Evolutionary conservation across 176 grass and related monocot species (phyloP).

Genomic region (Zoysia japonica): DNA sequence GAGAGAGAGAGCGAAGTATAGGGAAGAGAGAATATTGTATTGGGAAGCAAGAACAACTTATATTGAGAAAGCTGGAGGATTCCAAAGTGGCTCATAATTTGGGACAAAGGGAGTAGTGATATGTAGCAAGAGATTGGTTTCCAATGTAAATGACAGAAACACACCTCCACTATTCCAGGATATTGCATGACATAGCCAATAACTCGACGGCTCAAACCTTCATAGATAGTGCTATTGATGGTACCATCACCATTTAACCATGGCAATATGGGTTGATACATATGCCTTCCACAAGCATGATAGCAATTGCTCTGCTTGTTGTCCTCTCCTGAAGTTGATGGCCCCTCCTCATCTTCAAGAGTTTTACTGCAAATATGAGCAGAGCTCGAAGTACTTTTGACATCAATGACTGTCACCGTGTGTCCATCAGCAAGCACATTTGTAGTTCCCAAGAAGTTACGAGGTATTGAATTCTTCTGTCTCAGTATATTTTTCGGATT

Average conservation of each 20-base stretch:
- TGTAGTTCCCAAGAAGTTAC: slow-evolving; percentile 44
- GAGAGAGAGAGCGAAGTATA: no score
- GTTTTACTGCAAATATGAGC: slow-evolving; percentile 19
- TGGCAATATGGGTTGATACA: slow-evolving; percentile 77
- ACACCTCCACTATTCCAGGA: slow-evolving; percentile 80
- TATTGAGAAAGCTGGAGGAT: no score
- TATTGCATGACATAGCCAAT: slow-evolving; percentile 86
- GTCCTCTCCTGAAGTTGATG: slow-evolving; percentile 28
- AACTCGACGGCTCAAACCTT: slow-evolving; percentile 76
- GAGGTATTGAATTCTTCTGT: slow-evolving; percentile 34
- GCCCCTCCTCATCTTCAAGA: slow-evolving; percentile 22
- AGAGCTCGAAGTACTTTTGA: slow-evolving; percentile 36
- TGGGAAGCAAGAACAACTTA: no score
- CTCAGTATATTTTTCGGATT: slow-evolving; percentile 35
- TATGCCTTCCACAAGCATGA: slow-evolving; percentile 36
- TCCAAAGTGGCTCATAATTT: no score
- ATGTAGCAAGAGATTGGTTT: slow-evolving; percentile 7
- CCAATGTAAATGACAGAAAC: slow-evolving; percentile 14
- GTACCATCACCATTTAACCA: slow-evolving; percentile 98
- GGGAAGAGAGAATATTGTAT: no score
- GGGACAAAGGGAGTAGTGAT: neutral
- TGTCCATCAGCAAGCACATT: slow-evolving; percentile 77
- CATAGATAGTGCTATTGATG: slow-evolving; percentile 64
- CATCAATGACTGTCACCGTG: slow-evolving; percentile 71
- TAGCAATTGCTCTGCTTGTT: slow-evolving; percentile 29